Percentiles rank a stretch among this genome's conserved stretches.
These are phyloP conservation scores for Yarrowia sp. DNA, from an alignment of 805 yeast species.

Conservation along the genomic window DNA sequence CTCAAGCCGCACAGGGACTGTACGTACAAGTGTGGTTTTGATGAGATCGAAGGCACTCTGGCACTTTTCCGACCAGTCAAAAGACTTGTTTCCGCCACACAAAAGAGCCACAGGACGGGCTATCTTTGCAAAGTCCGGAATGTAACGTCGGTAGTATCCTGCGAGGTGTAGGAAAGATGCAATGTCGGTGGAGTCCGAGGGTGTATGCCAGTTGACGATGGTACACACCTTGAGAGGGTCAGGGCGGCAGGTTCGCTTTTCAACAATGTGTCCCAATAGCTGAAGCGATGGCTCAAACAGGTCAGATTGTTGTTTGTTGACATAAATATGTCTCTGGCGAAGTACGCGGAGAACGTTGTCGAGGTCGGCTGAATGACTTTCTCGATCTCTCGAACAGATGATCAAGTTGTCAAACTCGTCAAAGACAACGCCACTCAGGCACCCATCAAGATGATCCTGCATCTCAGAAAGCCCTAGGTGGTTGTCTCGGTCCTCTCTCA, in stretches of 20 bases:
- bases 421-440: background rate
- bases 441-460: background rate
- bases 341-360: background rate
- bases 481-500: background rate
- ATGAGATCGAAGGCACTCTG: background rate
- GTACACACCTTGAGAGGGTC: background rate
- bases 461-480: conserved; percentile 7
- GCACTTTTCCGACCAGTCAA: background rate
- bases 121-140: background rate
- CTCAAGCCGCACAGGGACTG: background rate
- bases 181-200: background rate
- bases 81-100: background rate
- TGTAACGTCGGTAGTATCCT: conserved; percentile 4
- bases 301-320: background rate
- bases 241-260: background rate
- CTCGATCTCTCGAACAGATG: background rate
- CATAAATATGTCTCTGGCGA: background rate
- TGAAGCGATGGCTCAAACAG: background rate
- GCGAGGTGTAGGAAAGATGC: background rate
- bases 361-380: background rate
- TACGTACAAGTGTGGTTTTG: background rate
- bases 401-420: conserved; percentile 8
- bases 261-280: background rate
- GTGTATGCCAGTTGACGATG: background rate
- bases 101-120: background rate